Evolutionary conservation across 345 rosid species (phyloP).

Genomic region (Linum lewisii): DNA sequence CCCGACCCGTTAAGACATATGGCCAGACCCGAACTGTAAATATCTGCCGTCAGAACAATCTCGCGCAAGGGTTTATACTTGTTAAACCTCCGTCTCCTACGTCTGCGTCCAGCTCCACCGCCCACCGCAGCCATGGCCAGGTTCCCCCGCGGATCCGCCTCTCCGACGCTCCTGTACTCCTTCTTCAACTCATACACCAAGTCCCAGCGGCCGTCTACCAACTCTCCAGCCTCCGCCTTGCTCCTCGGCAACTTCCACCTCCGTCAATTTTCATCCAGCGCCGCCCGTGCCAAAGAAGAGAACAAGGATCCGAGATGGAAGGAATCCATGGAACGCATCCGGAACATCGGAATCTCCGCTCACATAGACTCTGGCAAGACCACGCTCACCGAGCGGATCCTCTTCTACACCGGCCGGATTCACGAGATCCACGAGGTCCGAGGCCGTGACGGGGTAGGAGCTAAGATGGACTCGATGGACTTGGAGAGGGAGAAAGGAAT

Average conservation of each 20-base stretch:
- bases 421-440: conserved; percentile 99
- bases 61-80: not conserved
- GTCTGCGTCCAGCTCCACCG: not conserved
- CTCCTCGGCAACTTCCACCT: conserved; percentile 41
- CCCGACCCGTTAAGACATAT: too few relatives aligned
- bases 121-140: conserved; percentile 19
- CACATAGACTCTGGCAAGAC: conserved; percentile 99
- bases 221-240: conserved; percentile 49
- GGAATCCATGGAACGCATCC: conserved; percentile 77
- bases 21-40: too few relatives aligned
- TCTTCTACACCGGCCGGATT: conserved; percentile 87
- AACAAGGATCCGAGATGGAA: conserved; percentile 95
- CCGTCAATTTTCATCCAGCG: conserved; percentile 69
- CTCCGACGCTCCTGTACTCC: conserved; percentile 16
- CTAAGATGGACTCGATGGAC: conserved; percentile 99
- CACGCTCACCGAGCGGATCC: conserved; percentile 80
- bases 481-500: conserved; percentile 98
- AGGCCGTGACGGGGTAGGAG: conserved; percentile 95
- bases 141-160: conserved; percentile 12
- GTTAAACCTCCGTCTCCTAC: not conserved
- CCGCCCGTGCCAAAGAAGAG: conserved; percentile 66
- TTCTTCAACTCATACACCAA: conserved; percentile 1
- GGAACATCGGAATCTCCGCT: conserved; percentile 96
- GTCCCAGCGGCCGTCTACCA: conserved; percentile 3
- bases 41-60: too few relatives aligned